Percentiles rank a stretch among this genome's conserved stretches.
These are phyloP conservation scores for Maudiozyma bulderi DNA, from an alignment of 805 yeast species.

Conservation along the genomic window DNA sequence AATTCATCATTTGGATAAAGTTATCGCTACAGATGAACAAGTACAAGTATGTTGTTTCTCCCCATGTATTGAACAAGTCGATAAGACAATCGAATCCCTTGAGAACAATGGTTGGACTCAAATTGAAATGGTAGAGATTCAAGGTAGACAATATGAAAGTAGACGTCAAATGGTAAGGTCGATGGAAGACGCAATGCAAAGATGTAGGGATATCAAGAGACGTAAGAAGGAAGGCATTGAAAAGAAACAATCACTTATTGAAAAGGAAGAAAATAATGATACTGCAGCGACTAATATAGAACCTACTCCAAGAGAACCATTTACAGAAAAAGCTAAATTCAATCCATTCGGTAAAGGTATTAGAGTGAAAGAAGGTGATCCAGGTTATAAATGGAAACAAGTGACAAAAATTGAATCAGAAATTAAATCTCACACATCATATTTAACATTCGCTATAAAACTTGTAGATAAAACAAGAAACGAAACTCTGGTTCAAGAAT, in stretches of 20 bases:
- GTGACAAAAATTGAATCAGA: constrained; percentile 82
- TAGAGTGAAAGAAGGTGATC: constrained; percentile 82
- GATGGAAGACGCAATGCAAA: constrained; percentile 67
- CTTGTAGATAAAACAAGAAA: constrained; percentile 21
- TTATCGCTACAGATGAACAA: constrained; percentile 41
- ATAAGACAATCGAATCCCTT: constrained; percentile 69
- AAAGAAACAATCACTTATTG: constrained; percentile 35
- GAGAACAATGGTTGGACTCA: constrained; percentile 71
- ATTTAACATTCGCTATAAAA: constrained; percentile 76
- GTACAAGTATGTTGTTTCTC: constrained; percentile 88
- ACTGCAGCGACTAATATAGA: constrained; percentile 11
- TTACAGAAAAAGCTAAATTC: constrained; percentile 43
- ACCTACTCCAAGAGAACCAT: constrained; percentile 14
- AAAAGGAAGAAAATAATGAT: constrained; percentile 17
- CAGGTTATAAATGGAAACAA: constrained; percentile 64
- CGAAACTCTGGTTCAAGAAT: constrained; percentile 3
- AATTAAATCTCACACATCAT: constrained; percentile 88
- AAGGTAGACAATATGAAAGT: constrained; percentile 79
- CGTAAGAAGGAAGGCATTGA: constrained; percentile 62
- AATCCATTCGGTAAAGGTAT: constrained; percentile 92
- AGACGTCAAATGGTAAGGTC: constrained; percentile 79
- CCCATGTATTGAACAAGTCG: constrained; percentile 96
- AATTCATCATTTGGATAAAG: constrained; percentile 58
- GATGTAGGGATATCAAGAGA: constrained; percentile 69
- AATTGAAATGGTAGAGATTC: constrained; percentile 87